Percentiles rank a stretch among this genome's conserved stretches.
Evolutionary conservation across 164 flowering plant species (phyloP).

Genomic region (Kingdonia uniflora): DNA sequence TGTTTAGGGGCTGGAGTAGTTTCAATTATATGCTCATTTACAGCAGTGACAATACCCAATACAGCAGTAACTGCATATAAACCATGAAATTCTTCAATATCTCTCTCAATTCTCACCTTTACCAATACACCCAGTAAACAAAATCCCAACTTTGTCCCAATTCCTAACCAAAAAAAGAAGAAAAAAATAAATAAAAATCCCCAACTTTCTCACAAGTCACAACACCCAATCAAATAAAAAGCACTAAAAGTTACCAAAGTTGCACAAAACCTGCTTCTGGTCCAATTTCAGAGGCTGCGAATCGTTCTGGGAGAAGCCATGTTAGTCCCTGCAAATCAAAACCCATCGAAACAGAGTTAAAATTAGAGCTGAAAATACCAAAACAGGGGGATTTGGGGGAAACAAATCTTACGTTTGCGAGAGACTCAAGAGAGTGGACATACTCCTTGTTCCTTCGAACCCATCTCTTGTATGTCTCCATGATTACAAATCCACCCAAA

Average conservation of each 20-base stretch:
- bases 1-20: slow-evolving; percentile 34
- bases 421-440: slow-evolving; percentile 81
- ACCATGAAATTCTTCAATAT: slow-evolving; percentile 1
- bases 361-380: neutral
- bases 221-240: slow-evolving; percentile 18
- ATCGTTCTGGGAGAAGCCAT: slow-evolving; percentile 94
- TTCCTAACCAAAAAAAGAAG: no score
- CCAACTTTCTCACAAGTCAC: no score
- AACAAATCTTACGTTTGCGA: slow-evolving; percentile 68
- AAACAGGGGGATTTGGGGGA: neutral
- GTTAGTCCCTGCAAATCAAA: slow-evolving; percentile 66
- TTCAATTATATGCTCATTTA: slow-evolving; percentile 82
- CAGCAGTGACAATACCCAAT: slow-evolving; percentile 65
- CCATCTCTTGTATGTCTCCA: slow-evolving; percentile 93
- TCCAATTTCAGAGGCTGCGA: slow-evolving; percentile 82
- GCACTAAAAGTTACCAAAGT: slow-evolving; percentile 75
- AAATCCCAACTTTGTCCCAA: neutral
- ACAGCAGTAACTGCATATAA: slow-evolving; percentile 57
- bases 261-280: slow-evolving; percentile 99
- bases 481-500: no score
- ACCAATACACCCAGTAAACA: neutral
- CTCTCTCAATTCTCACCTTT: slow-evolving; percentile 4
- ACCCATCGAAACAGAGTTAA: slow-evolving; percentile 1
- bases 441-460: slow-evolving; percentile 76
- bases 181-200: no score